phyloP scores from a whole-genome alignment of 768 basidiomycete species.

The Podaxis sp. region DNA sequence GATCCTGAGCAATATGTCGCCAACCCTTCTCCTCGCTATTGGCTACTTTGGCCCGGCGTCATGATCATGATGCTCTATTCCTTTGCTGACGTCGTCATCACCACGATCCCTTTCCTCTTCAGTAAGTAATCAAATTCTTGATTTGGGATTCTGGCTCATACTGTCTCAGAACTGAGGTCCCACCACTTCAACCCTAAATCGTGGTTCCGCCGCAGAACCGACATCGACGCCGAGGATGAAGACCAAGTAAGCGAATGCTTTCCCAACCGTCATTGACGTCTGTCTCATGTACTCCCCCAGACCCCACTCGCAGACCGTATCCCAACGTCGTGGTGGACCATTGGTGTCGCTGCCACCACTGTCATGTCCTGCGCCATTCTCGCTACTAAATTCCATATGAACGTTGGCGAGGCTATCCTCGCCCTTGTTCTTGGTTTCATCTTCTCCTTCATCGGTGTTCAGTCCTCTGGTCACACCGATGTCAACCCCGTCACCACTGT shows the following conservation, averaged over 20 bases:
- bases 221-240: constrained; percentile 38
- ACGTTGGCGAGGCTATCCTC: constrained; percentile 56
- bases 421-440: constrained; percentile 58
- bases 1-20: constrained; percentile 40
- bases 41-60: constrained; percentile 64
- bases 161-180: constrained; percentile 17
- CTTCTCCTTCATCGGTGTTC: constrained; percentile 68
- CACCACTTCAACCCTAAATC: constrained; percentile 24
- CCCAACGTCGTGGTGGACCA: constrained; percentile 53
- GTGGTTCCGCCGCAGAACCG: constrained; percentile 29
- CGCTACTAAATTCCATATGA: constrained; percentile 52
- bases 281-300: constrained; percentile 1
- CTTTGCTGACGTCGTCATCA: constrained; percentile 50
- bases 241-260: constrained; percentile 32
- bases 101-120: constrained; percentile 32
- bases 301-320: constrained; percentile 55
- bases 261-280: background rate
- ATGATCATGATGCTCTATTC: constrained; percentile 61
- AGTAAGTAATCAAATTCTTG: constrained; percentile 20
- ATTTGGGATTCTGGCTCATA: constrained; percentile 2
- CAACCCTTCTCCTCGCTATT: constrained; percentile 53
- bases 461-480: constrained; percentile 57
- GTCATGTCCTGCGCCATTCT: constrained; percentile 53
- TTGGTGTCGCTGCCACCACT: constrained; percentile 45
- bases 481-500: constrained; percentile 62